Percentiles rank a stretch among this genome's conserved stretches.
Conservation (phyloP, 2,329 filamentous ascomycete species). For the Exutisphaerella laricina region DNA sequence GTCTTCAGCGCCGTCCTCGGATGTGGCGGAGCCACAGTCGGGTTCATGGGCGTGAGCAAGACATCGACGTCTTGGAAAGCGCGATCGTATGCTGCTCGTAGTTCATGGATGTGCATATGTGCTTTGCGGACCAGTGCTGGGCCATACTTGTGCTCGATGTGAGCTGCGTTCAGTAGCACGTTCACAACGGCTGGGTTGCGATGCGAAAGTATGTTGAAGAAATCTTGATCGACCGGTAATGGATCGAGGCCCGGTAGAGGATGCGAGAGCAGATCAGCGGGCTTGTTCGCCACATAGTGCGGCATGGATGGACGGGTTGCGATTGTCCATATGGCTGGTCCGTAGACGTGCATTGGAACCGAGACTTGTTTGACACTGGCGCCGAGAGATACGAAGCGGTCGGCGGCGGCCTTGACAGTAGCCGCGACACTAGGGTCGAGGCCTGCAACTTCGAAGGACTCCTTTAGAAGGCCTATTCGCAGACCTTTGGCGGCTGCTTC, state of each 20-base stretch:
- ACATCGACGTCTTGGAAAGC: constrained; percentile 44
- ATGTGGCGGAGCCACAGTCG: constrained; percentile 42
- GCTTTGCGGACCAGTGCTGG: constrained; percentile 41
- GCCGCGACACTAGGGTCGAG: constrained; percentile 37
- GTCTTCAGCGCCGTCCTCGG: constrained; percentile 24
- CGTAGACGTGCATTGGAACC: constrained; percentile 45
- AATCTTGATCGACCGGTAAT: constrained; percentile 34
- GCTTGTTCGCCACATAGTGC: constrained; percentile 27
- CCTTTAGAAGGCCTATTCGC: constrained; percentile 44
- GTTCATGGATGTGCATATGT: constrained; percentile 42
- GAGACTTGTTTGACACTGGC: constrained; percentile 43
- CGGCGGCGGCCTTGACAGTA: constrained; percentile 35
- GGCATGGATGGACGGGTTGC: constrained; percentile 31
- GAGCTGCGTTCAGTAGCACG: constrained; percentile 38
- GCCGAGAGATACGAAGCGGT: constrained; percentile 38
- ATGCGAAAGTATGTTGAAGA: constrained; percentile 41
- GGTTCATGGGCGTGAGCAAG: constrained; percentile 45
- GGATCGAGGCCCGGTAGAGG: constrained; percentile 31
- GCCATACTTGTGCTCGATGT: constrained; percentile 29
- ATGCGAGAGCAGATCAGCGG: constrained; percentile 28
- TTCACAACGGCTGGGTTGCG: constrained; percentile 45
- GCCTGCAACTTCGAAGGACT: constrained; percentile 39
- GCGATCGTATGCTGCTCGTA: constrained; percentile 46
- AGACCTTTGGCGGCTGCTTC: constrained; percentile 36
- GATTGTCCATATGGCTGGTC: constrained; percentile 46